A percentile compares a stretch with the other conserved stretches of the same genome.
Conservation (phyloP, 169 alveolate species). For the Plasmodium yoelii region DNA sequence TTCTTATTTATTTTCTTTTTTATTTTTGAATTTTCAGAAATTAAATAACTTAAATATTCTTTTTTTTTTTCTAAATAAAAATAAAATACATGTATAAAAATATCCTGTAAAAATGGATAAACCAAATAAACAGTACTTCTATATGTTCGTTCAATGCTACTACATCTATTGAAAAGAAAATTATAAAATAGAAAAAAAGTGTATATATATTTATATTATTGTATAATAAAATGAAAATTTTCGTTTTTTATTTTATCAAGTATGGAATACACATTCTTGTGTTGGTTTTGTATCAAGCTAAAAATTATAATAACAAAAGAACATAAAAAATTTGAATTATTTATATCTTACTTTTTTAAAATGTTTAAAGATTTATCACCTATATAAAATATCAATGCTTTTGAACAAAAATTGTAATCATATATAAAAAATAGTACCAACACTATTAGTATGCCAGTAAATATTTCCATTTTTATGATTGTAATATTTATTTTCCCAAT, state of each 20-base stretch:
- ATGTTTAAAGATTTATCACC: slow-evolving; percentile 38
- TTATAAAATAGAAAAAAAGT: neutral
- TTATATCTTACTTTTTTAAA: slow-evolving; percentile 23
- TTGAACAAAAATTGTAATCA: slow-evolving; percentile 59
- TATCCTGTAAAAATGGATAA: slow-evolving; percentile 40
- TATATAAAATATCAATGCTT: slow-evolving; percentile 51
- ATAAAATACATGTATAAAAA: slow-evolving; percentile 57
- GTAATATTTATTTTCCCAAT: neutral
- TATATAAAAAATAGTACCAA: slow-evolving; percentile 20
- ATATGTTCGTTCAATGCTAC: slow-evolving; percentile 26
- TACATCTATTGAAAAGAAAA: slow-evolving; percentile 24
- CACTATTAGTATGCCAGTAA: slow-evolving; percentile 23
- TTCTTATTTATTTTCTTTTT: neutral
- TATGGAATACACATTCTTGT: neutral
- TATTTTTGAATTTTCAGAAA: slow-evolving; percentile 2
- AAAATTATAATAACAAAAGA: neutral
- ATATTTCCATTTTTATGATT: slow-evolving; percentile 34
- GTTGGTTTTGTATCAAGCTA: neutral
- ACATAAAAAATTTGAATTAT: neutral
- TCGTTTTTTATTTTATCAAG: neutral
- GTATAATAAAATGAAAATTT: neutral
- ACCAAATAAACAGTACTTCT: slow-evolving; percentile 45
- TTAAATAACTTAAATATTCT: slow-evolving; percentile 14
- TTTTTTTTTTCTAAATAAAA: slow-evolving; percentile 53
- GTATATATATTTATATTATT: neutral